phyloP scores from a whole-genome alignment of 345 rosid species.

The Xanthoceras sorbifolium region DNA sequence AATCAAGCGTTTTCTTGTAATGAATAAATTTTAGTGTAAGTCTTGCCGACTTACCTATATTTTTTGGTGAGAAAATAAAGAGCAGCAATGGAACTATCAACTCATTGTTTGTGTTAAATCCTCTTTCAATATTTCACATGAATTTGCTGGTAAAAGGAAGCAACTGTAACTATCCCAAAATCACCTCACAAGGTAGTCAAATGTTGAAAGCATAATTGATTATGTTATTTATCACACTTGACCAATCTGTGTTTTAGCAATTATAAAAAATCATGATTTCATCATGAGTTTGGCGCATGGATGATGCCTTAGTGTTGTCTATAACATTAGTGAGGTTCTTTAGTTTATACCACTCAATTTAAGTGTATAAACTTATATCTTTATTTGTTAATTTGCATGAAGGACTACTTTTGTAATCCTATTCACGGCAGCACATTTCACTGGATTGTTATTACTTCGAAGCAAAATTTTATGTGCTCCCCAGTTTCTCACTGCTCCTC shows the following conservation, averaged over 20 bases:
- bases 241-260: background rate
- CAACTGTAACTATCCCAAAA: background rate
- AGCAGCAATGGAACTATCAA: too few species aligned
- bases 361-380: background rate
- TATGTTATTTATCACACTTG: background rate
- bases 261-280: background rate
- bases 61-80: too few species aligned
- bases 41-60: too few species aligned
- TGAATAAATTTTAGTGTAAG: too few species aligned
- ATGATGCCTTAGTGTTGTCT: background rate
- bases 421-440: background rate
- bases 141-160: background rate
- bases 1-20: too few species aligned
- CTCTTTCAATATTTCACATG: background rate
- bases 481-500: background rate
- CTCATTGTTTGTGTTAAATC: background rate
- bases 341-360: background rate
- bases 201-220: background rate
- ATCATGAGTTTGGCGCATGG: background rate
- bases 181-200: background rate
- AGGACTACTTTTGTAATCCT: background rate
- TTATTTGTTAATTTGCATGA: background rate
- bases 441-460: background rate
- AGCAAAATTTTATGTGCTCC: background rate
- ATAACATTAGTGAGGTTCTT: background rate